Base-by-base conservation (phyloP, 805 yeast genomes). In the Jamesozyma gamospora region DNA sequence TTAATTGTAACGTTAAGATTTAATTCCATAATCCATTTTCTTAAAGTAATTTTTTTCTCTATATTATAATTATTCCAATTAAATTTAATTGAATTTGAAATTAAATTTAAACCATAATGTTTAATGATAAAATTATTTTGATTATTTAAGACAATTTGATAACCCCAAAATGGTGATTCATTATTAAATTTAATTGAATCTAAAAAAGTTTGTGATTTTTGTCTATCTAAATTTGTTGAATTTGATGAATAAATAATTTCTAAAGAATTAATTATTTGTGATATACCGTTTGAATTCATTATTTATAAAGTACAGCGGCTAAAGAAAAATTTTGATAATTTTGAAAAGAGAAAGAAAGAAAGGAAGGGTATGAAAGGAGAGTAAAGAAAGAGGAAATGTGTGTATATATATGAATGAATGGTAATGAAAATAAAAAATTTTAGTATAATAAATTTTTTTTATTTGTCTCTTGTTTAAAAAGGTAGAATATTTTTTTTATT, bases 161-260 rank as follows among this genome's bases (percentile, higher is more conserved):
- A 90, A 3, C 96, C 96, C 88, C 95, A 86, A 45, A 67, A 75
- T 0, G 98, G 96, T 16, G 94, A 79, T 55, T 88, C 94, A 9
- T 79, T 82, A 45, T 81, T 78, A 33, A 69, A 63, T 55, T 85
- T 88, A 19, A 90, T 74, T 10, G 75, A 66, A 50, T 87, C 96
- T 26, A 92, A 66, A 48, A 85, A 84, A 57, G 60, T 51, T 51
- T 76, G 81, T 7, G 81, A 81, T 41, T 71, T 70, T 35, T 68
- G 66, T 26, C 82, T 67, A 37, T 73, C 71, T 4, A 61, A 63
- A 54, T 84, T 83, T 30, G 73, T 58, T 3, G 87, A 71, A 43
- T 67, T 69, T 14, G 87, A 75, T 31, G 75, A 75, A 55, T 86
- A 83, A 14, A 85, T 78, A 8, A 79, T 70, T 42, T 77, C 84